A percentile compares a stretch with the other conserved stretches of the same genome.
Conservation (phyloP, 1,139 yeast genomes). For the Hansenula lynferdii region DNA sequence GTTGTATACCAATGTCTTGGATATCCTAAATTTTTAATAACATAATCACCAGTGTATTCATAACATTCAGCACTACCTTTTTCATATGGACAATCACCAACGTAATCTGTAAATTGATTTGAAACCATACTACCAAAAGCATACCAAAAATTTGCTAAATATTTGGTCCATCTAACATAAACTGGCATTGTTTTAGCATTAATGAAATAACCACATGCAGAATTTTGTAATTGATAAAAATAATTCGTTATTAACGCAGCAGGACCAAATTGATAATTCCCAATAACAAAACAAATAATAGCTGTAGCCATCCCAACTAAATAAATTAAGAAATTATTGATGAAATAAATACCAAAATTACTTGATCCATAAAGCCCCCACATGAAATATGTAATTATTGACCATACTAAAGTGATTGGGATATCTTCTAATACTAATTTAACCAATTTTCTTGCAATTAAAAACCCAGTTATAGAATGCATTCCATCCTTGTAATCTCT, state of each 20-base stretch:
- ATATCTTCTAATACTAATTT: slow-evolving; percentile 68
- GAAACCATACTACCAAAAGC: slow-evolving; percentile 66
- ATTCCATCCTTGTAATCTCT: slow-evolving; percentile 69
- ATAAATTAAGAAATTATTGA: slow-evolving; percentile 52
- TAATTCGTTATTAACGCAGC: slow-evolving; percentile 58
- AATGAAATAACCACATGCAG: slow-evolving; percentile 80
- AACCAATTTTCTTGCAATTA: slow-evolving; percentile 62
- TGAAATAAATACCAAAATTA: slow-evolving; percentile 60
- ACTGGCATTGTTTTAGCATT: slow-evolving; percentile 76
- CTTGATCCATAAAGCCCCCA: slow-evolving; percentile 56
- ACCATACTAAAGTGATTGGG: slow-evolving; percentile 53
- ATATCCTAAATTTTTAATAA: slow-evolving; percentile 56
- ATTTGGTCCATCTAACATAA: slow-evolving; percentile 81
- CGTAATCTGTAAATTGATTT: slow-evolving; percentile 58
- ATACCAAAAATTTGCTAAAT: slow-evolving; percentile 72
- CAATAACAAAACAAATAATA: slow-evolving; percentile 44
- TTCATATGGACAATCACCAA: slow-evolving; percentile 52
- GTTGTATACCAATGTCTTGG: slow-evolving; percentile 58
- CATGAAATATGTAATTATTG: slow-evolving; percentile 69
- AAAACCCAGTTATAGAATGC: slow-evolving; percentile 61
- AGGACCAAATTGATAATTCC: slow-evolving; percentile 56
- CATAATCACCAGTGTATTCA: slow-evolving; percentile 44
- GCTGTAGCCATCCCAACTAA: slow-evolving; percentile 54
- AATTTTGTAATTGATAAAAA: slow-evolving; percentile 41
- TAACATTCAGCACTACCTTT: slow-evolving; percentile 38